Conservation (phyloP, 2,329 filamentous ascomycete species). For the Fusarium paranaense region DNA sequence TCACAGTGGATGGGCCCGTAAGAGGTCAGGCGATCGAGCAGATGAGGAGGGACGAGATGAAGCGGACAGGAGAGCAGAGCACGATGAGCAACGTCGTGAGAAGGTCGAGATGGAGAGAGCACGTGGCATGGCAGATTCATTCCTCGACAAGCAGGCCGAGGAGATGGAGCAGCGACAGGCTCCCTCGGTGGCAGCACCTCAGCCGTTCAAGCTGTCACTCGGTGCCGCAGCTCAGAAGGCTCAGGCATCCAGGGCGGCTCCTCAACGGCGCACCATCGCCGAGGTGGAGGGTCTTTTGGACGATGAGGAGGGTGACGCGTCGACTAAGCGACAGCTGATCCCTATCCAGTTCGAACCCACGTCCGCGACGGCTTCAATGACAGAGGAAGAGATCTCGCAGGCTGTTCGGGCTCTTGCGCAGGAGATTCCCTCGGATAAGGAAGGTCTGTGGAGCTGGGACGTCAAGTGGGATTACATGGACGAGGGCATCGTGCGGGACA, state of each 20-base stretch:
- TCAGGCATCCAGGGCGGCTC: conserved; percentile 65
- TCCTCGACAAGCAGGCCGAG: conserved; percentile 85
- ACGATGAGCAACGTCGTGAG: conserved; percentile 77
- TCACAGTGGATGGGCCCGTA: conserved; percentile 84
- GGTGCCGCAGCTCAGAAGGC: conserved; percentile 86
- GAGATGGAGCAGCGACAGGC: conserved; percentile 71
- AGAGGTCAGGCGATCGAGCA: conserved; percentile 77
- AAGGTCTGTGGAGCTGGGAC: conserved; percentile 90
- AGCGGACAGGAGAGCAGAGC: conserved; percentile 82
- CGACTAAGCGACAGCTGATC: conserved; percentile 79
- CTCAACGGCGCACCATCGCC: conserved; percentile 82
- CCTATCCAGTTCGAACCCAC: conserved; percentile 85
- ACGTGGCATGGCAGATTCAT: conserved; percentile 87
- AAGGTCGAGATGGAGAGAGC: conserved; percentile 81
- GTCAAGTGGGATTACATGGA: conserved; percentile 95
- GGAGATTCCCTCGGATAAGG: conserved; percentile 89
- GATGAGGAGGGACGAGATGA: conserved; percentile 84
- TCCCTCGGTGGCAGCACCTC: conserved; percentile 65
- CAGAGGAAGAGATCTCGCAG: conserved; percentile 87
- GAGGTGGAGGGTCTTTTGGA: conserved; percentile 95
- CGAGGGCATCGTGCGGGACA: conserved; percentile 81
- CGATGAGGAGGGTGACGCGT: conserved; percentile 86
- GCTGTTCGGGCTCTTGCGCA: conserved; percentile 85
- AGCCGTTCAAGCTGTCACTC: conserved; percentile 92
- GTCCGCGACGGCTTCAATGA: conserved; percentile 71